Evolutionary conservation across 352 stramenopile genomes (phyloP), one percentile per base, ranked within the genome.

Genomic region (Phytophthora constricta): DNA sequence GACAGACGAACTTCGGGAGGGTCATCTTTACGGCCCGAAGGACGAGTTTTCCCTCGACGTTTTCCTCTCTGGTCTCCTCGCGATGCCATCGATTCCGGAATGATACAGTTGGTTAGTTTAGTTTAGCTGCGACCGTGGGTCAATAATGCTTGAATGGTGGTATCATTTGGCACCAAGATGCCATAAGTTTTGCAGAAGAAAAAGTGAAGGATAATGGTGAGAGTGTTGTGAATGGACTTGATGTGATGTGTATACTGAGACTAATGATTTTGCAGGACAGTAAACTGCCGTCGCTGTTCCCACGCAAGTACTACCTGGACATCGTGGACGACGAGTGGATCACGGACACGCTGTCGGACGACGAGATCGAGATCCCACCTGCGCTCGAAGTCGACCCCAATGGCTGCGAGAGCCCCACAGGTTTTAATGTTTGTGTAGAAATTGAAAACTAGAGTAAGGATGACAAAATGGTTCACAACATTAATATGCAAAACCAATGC

Each of bases 311-410:
- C 64, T 91, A 82, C 56, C 62, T 95, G 48, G 87, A 95, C 57
- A 82, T 95, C 23, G 81, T 95, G 50, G 87, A 95, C 74, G 84
- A 93, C 55, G 84, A 73, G 11, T 95, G 87, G 87, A 93, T 93
- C 71, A 69, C 69, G 23, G 87, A 95, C 68, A 71, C 74, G 39
- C 74, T 95, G 52, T 93, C 87, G 17, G 87, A 95, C 62, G 87
- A 95, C 57, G 87, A 93, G 56, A 91, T 95, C 17, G 84, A 92
- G 23, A 74, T 95, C 23, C 79, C 85, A 19, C 63, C 75, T 17
- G 74, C 73, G 7, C 46, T 84, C 8, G 85, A 92, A 26, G 47
- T 90, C 2, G 85, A 91, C 23, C 66, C 61, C 0, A 90, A 87
- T 59, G 82, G 51, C 55, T 81, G 63, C 47, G 87, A 93, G 54